Base-by-base conservation (phyloP, 1,284 basidiomycete species). In the Puccinia triticina region DNA sequence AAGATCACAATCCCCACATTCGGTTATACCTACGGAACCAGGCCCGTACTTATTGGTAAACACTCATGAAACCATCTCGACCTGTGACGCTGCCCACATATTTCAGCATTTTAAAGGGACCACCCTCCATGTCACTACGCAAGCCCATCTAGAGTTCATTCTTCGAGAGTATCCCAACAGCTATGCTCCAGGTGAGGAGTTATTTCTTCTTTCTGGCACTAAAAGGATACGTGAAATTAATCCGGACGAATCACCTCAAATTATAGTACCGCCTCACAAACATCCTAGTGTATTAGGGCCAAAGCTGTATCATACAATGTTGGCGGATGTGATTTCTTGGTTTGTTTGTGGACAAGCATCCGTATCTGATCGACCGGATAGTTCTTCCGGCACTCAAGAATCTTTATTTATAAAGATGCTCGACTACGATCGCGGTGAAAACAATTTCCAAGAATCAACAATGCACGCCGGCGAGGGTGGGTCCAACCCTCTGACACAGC, bases 121-220 rank as follows among this genome's bases (percentile, higher is more conserved):
- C 57, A 61, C 67, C n/a, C 69, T 81, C n/a, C 55, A 61, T 50
- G 69, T 48, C 12, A 59, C 69, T 32, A 72, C 67, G 29, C 78
- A 81, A 74, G 67, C 66, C 32, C 78, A 81, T 50, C 57, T 81
- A 48, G 48, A 81, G 72, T 81, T 81, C n/a, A 72, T 81, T 18
- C 71, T 81, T 32, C 55, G 40, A 37, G 53, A 81, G 66, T 79
- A 71, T 26, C 77, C 77, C 29, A 79, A 79, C 40, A 50, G 16
- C 32, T 34, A 71, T n/a, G 46, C 26, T 69, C 23, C 66, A 55
- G 77, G 77, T 79, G 37, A 67, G 48, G 3, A 71, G 2, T n/a
- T 46, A 40, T 53, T 77, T n/a, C 11, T 16, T 46, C 32, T 32
- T 32, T 34, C 7, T 23, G 75, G 26, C 43, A 64, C 14, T 3